Conservation (phyloP, 345 rosid species). For the Reutealis trisperma region DNA sequence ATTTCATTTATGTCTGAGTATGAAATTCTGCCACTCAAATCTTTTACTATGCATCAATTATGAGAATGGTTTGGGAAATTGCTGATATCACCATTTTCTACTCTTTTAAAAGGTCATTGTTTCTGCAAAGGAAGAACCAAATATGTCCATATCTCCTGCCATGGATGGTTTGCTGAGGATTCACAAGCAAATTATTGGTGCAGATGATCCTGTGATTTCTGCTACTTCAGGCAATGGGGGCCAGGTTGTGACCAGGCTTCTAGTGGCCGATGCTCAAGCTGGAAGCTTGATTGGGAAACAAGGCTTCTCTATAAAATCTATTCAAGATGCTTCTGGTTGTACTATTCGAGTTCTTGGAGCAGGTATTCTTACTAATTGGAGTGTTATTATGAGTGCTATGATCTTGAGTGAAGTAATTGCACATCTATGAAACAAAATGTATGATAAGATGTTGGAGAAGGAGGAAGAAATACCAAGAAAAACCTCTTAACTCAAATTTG, state of each 20-base stretch:
- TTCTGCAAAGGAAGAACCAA: conserved; percentile 93
- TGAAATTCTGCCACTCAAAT: too few species aligned
- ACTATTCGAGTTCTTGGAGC: conserved; percentile 88
- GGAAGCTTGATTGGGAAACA: conserved; percentile 97
- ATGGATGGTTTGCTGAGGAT: conserved; percentile 91
- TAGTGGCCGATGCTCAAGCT: conserved; percentile 93
- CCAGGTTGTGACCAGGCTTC: conserved; percentile 46
- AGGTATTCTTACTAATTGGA: conserved; percentile 41
- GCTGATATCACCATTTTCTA: background rate
- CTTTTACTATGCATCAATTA: background rate
- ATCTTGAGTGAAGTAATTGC: too few species aligned
- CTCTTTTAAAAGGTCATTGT: conserved; percentile 69
- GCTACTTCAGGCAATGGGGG: conserved; percentile 24
- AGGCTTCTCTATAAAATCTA: conserved; percentile 85
- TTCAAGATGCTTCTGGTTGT: conserved; percentile 82
- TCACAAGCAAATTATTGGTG: conserved; percentile 82
- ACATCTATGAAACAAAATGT: too few species aligned
- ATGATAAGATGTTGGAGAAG: too few species aligned
- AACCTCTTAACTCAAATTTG: too few species aligned
- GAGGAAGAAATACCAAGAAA: too few species aligned
- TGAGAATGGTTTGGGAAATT: too few species aligned
- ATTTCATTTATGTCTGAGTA: too few species aligned
- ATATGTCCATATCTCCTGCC: conserved; percentile 81
- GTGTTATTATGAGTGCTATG: too few species aligned
- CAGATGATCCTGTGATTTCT: conserved; percentile 77